Conservation (phyloP, 306 rosid species). For the Dalbergia cultrata region DNA sequence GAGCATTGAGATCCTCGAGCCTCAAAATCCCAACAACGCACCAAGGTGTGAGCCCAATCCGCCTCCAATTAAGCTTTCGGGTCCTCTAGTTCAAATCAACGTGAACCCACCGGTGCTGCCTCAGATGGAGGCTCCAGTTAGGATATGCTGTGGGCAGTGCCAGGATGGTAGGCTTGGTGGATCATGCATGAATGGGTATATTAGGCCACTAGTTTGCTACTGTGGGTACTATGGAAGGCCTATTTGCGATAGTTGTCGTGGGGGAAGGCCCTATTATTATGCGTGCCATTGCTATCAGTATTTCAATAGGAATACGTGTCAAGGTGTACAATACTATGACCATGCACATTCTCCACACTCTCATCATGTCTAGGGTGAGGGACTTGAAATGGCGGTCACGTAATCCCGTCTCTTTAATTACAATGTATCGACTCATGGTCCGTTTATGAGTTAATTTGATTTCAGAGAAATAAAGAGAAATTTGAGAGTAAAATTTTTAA, state of each 20-base stretch:
- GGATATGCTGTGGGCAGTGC: slow-evolving; percentile 39
- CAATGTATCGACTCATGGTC: too few species aligned
- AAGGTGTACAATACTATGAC: slow-evolving; percentile 62
- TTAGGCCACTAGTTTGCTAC: slow-evolving; percentile 49
- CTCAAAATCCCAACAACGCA: too few species aligned
- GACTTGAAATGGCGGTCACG: too few species aligned
- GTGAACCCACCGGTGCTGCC: too few species aligned
- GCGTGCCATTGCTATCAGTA: slow-evolving; percentile 50
- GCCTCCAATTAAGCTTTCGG: too few species aligned
- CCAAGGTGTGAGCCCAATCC: too few species aligned
- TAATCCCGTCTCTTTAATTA: too few species aligned
- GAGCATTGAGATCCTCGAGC: slow-evolving; percentile 72
- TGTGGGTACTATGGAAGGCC: slow-evolving; percentile 59
- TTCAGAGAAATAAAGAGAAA: too few species aligned
- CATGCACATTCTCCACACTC: background rate
- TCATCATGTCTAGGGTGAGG: background rate
- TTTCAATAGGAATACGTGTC: slow-evolving; percentile 56
- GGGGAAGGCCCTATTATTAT: slow-evolving; percentile 51
- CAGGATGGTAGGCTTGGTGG: slow-evolving; percentile 53
- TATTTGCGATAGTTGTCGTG: slow-evolving; percentile 66
- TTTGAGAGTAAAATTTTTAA: too few species aligned
- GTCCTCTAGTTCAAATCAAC: too few species aligned
- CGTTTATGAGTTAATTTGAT: too few species aligned
- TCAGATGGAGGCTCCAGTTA: too few species aligned
- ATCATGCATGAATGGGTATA: slow-evolving; percentile 36